Percentiles rank a stretch among this genome's conserved stretches.
phyloP scores from a whole-genome alignment of 2,329 filamentous ascomycete species.

The Zopfia rhizophila region DNA sequence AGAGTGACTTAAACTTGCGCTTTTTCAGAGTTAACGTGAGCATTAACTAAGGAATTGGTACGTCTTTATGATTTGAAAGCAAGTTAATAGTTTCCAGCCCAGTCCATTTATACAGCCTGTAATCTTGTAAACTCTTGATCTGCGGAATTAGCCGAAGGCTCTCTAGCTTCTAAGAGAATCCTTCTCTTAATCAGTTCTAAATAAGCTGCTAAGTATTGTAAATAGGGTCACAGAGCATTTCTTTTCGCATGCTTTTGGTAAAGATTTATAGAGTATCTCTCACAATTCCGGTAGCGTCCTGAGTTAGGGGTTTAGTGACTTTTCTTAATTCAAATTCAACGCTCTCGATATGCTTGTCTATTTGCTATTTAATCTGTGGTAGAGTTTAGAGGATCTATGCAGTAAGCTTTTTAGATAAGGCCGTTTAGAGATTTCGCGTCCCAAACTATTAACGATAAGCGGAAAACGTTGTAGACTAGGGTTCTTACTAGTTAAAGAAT shows the following conservation, averaged over 20 bases:
- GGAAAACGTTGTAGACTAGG: slow-evolving; percentile 60
- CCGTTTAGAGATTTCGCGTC: slow-evolving; percentile 60
- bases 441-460: slow-evolving; percentile 61
- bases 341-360: slow-evolving; percentile 57
- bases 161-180: too few relatives aligned
- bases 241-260: slow-evolving; percentile 62
- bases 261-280: slow-evolving; percentile 69
- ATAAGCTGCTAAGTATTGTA: too few relatives aligned
- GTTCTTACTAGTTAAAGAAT: slow-evolving; percentile 59
- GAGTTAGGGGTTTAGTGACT: slow-evolving; percentile 72
- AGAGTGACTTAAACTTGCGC: too few relatives aligned
- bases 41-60: too few relatives aligned
- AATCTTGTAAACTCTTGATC: too few relatives aligned
- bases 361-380: slow-evolving; percentile 56
- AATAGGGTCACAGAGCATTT: too few relatives aligned
- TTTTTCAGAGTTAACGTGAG: too few relatives aligned
- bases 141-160: too few relatives aligned
- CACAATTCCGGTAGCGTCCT: slow-evolving; percentile 74
- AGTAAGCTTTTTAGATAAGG: slow-evolving; percentile 61
- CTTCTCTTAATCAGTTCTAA: too few relatives aligned
- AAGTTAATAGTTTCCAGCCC: too few relatives aligned
- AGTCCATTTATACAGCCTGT: too few relatives aligned
- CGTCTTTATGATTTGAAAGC: too few relatives aligned
- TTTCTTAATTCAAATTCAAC: slow-evolving; percentile 66
- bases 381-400: slow-evolving; percentile 53